phyloP scores from a whole-genome alignment of 2,329 filamentous ascomycete genomes.

The Hymenoscyphus scutula region DNA sequence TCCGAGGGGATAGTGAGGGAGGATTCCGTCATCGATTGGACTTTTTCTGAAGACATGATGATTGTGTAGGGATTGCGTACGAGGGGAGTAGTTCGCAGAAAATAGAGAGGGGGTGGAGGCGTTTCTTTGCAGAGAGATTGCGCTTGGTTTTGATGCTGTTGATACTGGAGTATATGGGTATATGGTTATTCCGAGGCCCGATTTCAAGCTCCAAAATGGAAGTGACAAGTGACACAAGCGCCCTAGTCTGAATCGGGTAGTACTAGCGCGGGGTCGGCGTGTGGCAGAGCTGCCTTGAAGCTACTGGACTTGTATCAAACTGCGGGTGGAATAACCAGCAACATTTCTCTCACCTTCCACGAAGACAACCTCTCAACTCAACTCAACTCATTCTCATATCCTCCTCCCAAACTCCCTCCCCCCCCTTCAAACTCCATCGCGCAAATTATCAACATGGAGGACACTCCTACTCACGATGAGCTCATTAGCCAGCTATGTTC shows the following conservation, averaged over 20 bases:
- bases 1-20: conserved; percentile 77
- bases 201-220: conserved; percentile 5
- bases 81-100: not conserved
- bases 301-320: too few species aligned
- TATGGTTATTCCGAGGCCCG: not conserved
- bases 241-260: too few species aligned
- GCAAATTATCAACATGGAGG: conserved; percentile 30
- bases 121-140: not conserved
- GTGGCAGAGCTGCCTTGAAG: not conserved
- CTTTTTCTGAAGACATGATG: conserved; percentile 53
- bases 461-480: conserved; percentile 42
- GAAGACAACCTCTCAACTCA: not conserved
- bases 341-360: not conserved
- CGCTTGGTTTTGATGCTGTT: not conserved
- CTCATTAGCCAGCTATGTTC: conserved; percentile 53
- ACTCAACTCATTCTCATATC: not conserved
- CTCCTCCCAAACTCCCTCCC: not conserved
- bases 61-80: too few species aligned
- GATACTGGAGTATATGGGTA: conserved; percentile 16
- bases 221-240: not conserved
- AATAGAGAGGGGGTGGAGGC: not conserved
- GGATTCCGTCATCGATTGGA: conserved; percentile 64
- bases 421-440: too few species aligned
- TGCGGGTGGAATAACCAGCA: not conserved
- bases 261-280: too few species aligned